Percentiles rank a stretch among this genome's conserved stretches.
Evolutionary conservation across 2,329 filamentous ascomycete species (phyloP).

Genomic region (Rhynchosporium agropyri): DNA sequence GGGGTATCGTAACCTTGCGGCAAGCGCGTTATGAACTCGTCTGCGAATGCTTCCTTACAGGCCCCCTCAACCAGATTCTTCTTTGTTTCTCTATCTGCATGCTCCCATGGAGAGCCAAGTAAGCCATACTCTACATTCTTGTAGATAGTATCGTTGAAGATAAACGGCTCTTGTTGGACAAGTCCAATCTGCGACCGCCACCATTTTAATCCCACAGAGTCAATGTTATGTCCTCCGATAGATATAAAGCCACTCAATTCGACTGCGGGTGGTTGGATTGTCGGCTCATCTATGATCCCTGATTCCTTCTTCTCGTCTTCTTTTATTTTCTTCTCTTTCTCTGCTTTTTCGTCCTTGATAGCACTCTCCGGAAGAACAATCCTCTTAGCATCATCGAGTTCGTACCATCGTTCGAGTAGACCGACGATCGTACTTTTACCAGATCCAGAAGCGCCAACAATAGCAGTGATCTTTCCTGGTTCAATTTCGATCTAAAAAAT

Average conservation of each 20-base stretch:
- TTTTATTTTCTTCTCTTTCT: slow-evolving; percentile 45
- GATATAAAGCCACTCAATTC: slow-evolving; percentile 55
- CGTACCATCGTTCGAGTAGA: slow-evolving; percentile 73
- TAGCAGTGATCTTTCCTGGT: slow-evolving; percentile 69
- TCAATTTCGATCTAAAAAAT: slow-evolving; percentile 45
- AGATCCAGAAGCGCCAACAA: slow-evolving; percentile 72
- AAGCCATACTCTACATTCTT: slow-evolving; percentile 65
- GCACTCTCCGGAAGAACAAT: slow-evolving; percentile 46
- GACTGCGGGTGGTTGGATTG: slow-evolving; percentile 42
- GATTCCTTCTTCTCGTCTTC: slow-evolving; percentile 31
- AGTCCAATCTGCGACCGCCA: slow-evolving; percentile 62
- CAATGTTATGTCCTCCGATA: slow-evolving; percentile 56
- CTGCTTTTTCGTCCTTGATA: slow-evolving; percentile 49
- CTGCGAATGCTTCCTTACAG: slow-evolving; percentile 68
- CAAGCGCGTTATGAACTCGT: slow-evolving; percentile 67
- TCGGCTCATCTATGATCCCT: slow-evolving; percentile 14
- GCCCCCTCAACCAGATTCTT: slow-evolving; percentile 62
- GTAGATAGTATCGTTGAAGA: slow-evolving; percentile 68
- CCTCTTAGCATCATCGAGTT: slow-evolving; percentile 56
- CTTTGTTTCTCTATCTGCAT: slow-evolving; percentile 58
- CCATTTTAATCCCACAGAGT: slow-evolving; percentile 65
- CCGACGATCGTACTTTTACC: slow-evolving; percentile 77
- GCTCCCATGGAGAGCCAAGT: slow-evolving; percentile 54
- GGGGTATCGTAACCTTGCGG: slow-evolving; percentile 71
- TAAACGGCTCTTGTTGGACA: slow-evolving; percentile 69